Base-by-base conservation (phyloP, 306 rosid genomes). In the Acacia acuminata region DNA sequence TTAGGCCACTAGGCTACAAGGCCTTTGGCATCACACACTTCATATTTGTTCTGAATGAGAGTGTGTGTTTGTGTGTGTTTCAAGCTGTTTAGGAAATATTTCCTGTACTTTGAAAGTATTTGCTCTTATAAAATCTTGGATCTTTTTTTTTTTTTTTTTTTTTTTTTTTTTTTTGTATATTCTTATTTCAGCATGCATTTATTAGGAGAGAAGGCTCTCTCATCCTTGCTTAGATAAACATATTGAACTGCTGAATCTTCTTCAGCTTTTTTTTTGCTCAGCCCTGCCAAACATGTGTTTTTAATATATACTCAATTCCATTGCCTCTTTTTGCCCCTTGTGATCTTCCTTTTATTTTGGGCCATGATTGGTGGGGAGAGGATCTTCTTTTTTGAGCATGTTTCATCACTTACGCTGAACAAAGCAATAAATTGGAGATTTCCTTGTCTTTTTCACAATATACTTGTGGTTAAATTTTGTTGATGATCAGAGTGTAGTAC, bases 251-350 rank as follows among this genome's bases (percentile, higher is more conserved):
- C 38, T 22, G 5, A 71, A 45, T 44, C 58, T 44, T 45, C 14
- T 44, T 71, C 42, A 42, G 34, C n/a, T 42, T 43, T 22, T 69
- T 68, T 42, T 14, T 20, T 16, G 36, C 71, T 2, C 32, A 69
- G 32, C 20, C 27, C 22, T 32, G 22, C 8, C 25, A 67, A 36
- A 17, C 25, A 4, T 19, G 13, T 69, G 8, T 38, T 20, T 38
- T 38, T 17, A 40, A 40, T 40, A 20, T 40, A 7, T 20, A 69
- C 36, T 11, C 36, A 71, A 44, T 71, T 71, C 55, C 75, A 38
- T 68, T 40, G 77, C 64, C 77, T 74, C 27, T 9, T 75, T 51
- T 53, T 30, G 44, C 25, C 74, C 44, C 65, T 22, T 81, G 72
- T 64, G 42, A 48, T 44, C 43, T 34, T 53, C 50, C 48, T 61